Conservation (phyloP, 2,329 filamentous ascomycete genomes). For the Hymenoscyphus fructigenus region DNA sequence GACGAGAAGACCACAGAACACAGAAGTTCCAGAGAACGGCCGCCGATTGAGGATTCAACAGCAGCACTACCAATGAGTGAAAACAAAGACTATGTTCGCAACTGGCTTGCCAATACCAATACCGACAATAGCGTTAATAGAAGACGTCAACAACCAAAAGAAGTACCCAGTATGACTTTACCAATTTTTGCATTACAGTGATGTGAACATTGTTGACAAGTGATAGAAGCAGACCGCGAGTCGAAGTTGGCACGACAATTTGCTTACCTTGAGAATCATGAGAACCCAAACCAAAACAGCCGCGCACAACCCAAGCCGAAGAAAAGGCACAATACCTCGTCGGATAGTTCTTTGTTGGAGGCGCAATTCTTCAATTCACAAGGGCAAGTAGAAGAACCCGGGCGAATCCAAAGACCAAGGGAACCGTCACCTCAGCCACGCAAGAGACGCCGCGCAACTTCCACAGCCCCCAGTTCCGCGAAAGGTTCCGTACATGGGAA, state of each 20-base stretch:
- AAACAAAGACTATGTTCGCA: constrained; percentile 28
- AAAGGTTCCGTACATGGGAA: not conserved
- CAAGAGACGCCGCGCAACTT: constrained; percentile 17
- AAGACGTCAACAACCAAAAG: not conserved
- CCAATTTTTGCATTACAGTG: not conserved
- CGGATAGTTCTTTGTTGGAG: constrained; percentile 31
- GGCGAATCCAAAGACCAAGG: not conserved
- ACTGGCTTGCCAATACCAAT: constrained; percentile 32
- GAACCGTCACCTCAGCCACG: not conserved
- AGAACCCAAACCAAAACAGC: not conserved
- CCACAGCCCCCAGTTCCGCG: constrained; percentile 1
- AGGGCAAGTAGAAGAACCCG: not conserved
- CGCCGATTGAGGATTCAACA: not conserved
- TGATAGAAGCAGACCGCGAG: not conserved
- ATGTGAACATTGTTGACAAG: not conserved
- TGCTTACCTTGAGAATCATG: not conserved
- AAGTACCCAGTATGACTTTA: not conserved
- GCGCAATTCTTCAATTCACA: constrained; percentile 4
- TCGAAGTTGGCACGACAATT: not conserved
- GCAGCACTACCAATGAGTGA: constrained; percentile 18
- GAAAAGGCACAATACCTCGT: constrained; percentile 17
- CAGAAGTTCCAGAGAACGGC: not conserved
- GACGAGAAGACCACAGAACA: not conserved
- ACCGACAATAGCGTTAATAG: not conserved
- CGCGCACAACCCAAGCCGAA: constrained; percentile 9